Base-by-base conservation (phyloP, 2,329 filamentous ascomycete species). In the Aschersonia sp. region DNA sequence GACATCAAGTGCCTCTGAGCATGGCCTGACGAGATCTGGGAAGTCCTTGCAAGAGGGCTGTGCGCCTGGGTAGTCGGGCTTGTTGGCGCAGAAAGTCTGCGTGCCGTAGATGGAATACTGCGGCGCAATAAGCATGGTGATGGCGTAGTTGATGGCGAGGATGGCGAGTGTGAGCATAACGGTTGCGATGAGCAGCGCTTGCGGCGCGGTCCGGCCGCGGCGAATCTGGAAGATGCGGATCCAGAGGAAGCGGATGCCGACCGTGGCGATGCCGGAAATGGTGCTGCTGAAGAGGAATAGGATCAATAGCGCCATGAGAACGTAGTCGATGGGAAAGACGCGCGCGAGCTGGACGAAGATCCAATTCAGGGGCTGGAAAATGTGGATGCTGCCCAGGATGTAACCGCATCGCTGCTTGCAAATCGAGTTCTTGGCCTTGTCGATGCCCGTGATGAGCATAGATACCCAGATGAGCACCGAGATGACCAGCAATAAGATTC, bases 231-330 rank as follows among this genome's bases (percentile, higher is more conserved):
- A 97, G 58, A 98, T 80, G 50, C 78, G 83, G 56, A 98, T 74
- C 92, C 92, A 98, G 46, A 98, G 76, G 73, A 98, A 95, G 54
- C 92, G 85, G 57, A 98, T 95, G 43, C 92, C 92, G 49, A 96
- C 78, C 1, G 80, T 78, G 4, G 88, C 85, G 47, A 97, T 80
- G 12, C 92, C 92, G 1, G 87, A 78, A 46, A 98, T 82, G 8
- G 88, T 89, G 58, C 86, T 84, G 66, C 78, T 81, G 68, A 98
- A 97, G 63, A 98, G 81, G 56, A 96, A 78, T 1, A 97, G 69
- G 0, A 94, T 79, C 7, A 98, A 68, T 1, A 95, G 68, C 1
- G 87, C 79, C 73, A 95, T 94, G 46, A 98, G 73, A 33, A 92
- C 69, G 62, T 97, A 97, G 69, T 98, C 92, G 53, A 94, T 73